Percentiles rank a stretch among this genome's conserved stretches.
Evolutionary conservation across 2,329 filamentous ascomycete genomes (phyloP).

Genomic region (Dactylonectria estremocensis): DNA sequence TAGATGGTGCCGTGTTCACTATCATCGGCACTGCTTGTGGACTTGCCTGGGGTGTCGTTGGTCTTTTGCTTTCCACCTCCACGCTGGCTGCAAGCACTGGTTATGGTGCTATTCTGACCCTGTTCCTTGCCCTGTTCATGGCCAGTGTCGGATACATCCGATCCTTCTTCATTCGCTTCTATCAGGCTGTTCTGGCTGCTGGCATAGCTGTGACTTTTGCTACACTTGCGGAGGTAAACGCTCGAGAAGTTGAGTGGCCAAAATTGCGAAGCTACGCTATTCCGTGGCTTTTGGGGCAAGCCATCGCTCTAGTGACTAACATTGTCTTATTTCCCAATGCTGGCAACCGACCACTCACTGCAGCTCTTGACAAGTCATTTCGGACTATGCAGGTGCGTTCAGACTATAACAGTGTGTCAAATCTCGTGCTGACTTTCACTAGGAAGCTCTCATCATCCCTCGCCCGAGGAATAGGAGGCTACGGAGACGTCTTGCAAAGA

Average conservation of each 20-base stretch:
- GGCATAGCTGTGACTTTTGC: conserved; percentile 70
- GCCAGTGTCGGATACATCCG: conserved; percentile 66
- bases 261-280: conserved; percentile 68
- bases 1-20: conserved; percentile 69
- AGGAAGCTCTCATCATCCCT: conserved; percentile 54
- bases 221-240: conserved; percentile 65
- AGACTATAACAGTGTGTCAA: not conserved
- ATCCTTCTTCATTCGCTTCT: conserved; percentile 69
- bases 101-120: conserved; percentile 69
- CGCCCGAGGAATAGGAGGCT: conserved; percentile 49
- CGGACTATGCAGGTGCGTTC: conserved; percentile 60
- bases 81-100: conserved; percentile 61
- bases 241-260: conserved; percentile 60
- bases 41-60: conserved; percentile 69
- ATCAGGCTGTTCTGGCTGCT: conserved; percentile 69
- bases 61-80: conserved; percentile 68
- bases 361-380: conserved; percentile 63
- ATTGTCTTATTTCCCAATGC: conserved; percentile 67
- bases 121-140: conserved; percentile 70
- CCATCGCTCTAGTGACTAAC: conserved; percentile 65
- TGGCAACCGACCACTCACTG: conserved; percentile 67
- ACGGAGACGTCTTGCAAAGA: conserved; percentile 63
- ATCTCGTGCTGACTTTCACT: conserved; percentile 3
- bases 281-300: conserved; percentile 70
- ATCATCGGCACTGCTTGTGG: conserved; percentile 68